Evolutionary conservation across 2,329 filamentous ascomycete species (phyloP).

Genomic region (Aspergillus sp.): DNA sequence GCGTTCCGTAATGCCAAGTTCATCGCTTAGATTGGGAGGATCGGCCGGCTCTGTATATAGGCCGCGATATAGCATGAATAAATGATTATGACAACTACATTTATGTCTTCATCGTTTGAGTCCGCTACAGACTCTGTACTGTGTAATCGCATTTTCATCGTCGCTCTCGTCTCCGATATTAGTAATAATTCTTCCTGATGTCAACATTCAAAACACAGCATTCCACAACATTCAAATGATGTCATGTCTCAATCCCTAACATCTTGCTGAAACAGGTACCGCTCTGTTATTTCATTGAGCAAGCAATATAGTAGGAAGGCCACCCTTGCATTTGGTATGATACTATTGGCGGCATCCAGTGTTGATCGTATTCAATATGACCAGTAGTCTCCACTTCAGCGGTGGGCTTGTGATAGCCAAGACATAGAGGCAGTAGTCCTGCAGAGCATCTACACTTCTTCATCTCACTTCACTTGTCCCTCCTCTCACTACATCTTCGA

Average conservation of each 20-base stretch:
- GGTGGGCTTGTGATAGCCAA: no score
- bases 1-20: background rate
- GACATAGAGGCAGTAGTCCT: no score
- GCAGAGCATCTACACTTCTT: no score
- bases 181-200: background rate
- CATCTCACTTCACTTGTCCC: background rate
- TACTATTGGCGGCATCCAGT: no score
- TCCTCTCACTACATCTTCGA: background rate
- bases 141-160: no score
- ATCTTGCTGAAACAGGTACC: background rate
- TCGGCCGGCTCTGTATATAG: background rate
- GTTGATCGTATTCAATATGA: no score
- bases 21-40: background rate
- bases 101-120: no score
- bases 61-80: background rate
- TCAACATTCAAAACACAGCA: background rate
- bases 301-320: background rate
- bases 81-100: background rate
- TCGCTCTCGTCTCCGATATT: no score
- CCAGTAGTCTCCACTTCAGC: no score
- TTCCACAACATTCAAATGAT: background rate
- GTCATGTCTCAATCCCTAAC: constrained; percentile 1
- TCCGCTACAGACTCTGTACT: no score
- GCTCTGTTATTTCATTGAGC: background rate
- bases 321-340: background rate